A percentile compares a stretch with the other conserved stretches of the same genome.
These are phyloP conservation scores for Yarrowia hollandica DNA, from an alignment of 805 yeast genomes.

Conservation along the genomic window DNA sequence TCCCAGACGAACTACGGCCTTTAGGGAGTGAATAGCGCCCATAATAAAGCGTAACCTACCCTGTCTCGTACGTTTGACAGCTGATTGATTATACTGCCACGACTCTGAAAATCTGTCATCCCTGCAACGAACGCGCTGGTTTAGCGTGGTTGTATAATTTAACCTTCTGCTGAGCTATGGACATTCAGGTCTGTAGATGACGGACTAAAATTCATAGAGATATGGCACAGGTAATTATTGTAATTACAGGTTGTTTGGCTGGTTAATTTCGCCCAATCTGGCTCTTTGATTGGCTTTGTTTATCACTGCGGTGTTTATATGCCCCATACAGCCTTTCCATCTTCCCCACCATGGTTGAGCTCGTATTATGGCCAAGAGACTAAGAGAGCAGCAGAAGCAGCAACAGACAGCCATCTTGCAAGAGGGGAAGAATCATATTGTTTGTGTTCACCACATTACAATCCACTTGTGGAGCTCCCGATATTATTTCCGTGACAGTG, in stretches of 20 bases:
- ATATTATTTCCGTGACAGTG: neutral
- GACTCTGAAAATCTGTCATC: too few relatives aligned
- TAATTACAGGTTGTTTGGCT: too few relatives aligned
- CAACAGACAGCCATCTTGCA: neutral
- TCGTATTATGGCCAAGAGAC: constrained; percentile 22
- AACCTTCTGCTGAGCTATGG: neutral
- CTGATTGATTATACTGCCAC: too few relatives aligned
- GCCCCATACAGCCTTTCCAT: neutral
- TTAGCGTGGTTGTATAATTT: neutral
- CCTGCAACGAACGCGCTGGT: neutral
- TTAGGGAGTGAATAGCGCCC: neutral
- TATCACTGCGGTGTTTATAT: too few relatives aligned
- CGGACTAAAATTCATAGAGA: too few relatives aligned
- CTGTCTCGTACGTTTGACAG: too few relatives aligned
- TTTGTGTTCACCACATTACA: neutral
- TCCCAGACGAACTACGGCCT: too few relatives aligned
- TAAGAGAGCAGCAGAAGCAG: constrained; percentile 3
- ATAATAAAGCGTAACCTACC: neutral
- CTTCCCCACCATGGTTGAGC: neutral
- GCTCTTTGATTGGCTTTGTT: too few relatives aligned
- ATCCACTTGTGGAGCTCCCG: neutral
- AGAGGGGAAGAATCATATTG: neutral
- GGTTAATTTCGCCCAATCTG: too few relatives aligned
- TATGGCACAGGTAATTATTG: too few relatives aligned
- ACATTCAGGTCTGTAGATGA: neutral